Evolutionary conservation across 1,284 basidiomycete genomes (phyloP), one percentile per base, ranked within the genome.

Genomic region (Apiotrichum domesticum): DNA sequence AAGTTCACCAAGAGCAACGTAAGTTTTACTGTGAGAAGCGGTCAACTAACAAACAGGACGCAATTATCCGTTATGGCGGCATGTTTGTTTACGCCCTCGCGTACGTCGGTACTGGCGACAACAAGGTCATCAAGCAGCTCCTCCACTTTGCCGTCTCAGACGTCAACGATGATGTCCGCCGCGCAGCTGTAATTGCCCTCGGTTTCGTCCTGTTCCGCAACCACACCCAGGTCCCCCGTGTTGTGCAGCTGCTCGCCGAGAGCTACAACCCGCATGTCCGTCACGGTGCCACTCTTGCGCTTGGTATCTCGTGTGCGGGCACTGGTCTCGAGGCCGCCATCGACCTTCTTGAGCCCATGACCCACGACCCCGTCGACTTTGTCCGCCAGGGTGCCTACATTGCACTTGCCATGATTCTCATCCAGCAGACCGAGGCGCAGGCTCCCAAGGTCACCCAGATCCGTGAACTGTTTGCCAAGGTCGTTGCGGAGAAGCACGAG

Each of bases 221-320:
- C 73, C 91, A 94, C 21, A 83, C 84, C 10, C 90, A 95, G 77
- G 92, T 98, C 1, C 94, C 94, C 14, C 82, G 94, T 54, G 89
- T 97, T 54, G 93, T 98, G 4, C 93, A 97, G 75, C 83, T 98
- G 13, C 79, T 98, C 55, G 91, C 89, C 64, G 94, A 98, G 80
- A 95, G 91, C 70, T 98, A 97, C 77, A 98, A 97, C 72, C 93
- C 94, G n/a, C 92, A 96, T 71, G 93, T 98, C 34, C 84, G 94
- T 44, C 96, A 93, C 66, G 93, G 93, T 66, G 93, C 93, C 35
- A 95, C 94, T 3, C 82, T 98, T 44, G 93, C 93, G 34, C 81
- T 97, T 11, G 51, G 51, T 39, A 92, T 98, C 64, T 90, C 93
- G 14, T 98, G 93, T 68, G 93, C 94, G 29, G 94, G 94, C n/a